Conservation (phyloP, 306 rosid species). For the Fragaria nilgerrensis region DNA sequence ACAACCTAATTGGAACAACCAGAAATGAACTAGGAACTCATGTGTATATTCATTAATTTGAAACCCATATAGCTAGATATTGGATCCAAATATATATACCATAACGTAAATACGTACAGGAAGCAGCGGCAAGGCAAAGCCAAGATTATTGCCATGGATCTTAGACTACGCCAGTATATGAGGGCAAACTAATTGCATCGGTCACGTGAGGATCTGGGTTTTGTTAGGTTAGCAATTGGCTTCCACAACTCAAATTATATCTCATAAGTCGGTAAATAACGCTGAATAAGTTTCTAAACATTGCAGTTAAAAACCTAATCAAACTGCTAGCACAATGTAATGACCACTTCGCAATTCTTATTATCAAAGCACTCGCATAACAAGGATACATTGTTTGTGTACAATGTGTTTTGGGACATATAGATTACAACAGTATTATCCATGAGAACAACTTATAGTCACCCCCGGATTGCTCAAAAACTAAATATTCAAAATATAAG, state of each 20-base stretch:
- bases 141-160: not conserved
- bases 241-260: no score
- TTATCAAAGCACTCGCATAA: slow-evolving; percentile 16
- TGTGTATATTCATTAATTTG: no score
- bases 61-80: no score
- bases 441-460: not conserved
- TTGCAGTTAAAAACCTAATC: not conserved
- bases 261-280: not conserved
- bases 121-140: not conserved
- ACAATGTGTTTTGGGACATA: not conserved
- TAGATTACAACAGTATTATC: slow-evolving; percentile 20
- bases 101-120: no score
- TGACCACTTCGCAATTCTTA: not conserved
- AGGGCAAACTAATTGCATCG: not conserved
- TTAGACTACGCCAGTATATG: no score
- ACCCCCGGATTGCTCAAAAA: slow-evolving; percentile 13
- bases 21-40: no score
- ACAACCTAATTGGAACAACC: no score
- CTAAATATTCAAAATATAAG: slow-evolving; percentile 5
- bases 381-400: slow-evolving; percentile 12
- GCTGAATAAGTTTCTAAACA: not conserved
- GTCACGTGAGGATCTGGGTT: not conserved
- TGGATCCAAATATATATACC: not conserved
- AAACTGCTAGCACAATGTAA: not conserved
- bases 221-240: no score